Base-by-base conservation (phyloP, 2,329 filamentous ascomycete genomes). In the Penicillium olsonii region DNA sequence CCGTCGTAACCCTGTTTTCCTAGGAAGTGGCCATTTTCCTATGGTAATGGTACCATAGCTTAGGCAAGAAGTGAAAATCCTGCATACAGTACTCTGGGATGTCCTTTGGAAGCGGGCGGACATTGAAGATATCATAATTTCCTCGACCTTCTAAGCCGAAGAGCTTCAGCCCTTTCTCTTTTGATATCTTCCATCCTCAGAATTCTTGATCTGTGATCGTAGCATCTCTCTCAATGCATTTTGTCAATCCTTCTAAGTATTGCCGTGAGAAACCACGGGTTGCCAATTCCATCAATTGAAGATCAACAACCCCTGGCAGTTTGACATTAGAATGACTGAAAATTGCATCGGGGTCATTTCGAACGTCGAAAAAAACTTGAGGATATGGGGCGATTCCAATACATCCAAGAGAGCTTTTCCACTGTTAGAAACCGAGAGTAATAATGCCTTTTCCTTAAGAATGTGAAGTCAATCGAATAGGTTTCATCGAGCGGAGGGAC, bases 361-460 rank as follows among this genome's bases (percentile, higher is more conserved):
- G 78, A 14, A 85, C 70, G 51, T 85, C 82, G 56, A 83, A 84
- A 51, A 84, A 74, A 24, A 78, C 75, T 84, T 84, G 0, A 67
- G 63, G 14, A 78, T 74, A 0, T 39, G 8, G 0, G 52, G 6
- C 0, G 68, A 72, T 61, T 84, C 75, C 1, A 84, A 61, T 9
- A 84, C 71, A 0, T 9, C 9, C 31, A 10, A 14, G 15, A 34
- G 31, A 3, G 31, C 15, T 5, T 4, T 34, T 34, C 31, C 31
- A n/a, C n/a, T n/a, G 31, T 15, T 34, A 4, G 12, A 14, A 4
- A 5, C 31, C 15, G 31, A 7, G 15, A 15, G 9, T 5, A 14
- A 34, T 4, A 34, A 34, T 9, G 14, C 12, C 5, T 34, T 15
- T 5, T 34, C 9, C 14, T 9, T 34, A 4, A 34, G 31, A 5